Percentiles rank a stretch among this genome's conserved stretches.
These are phyloP conservation scores for Amphirosellinia nigrospora DNA, from an alignment of 495 filamentous ascomycete species.

Conservation along the genomic window DNA sequence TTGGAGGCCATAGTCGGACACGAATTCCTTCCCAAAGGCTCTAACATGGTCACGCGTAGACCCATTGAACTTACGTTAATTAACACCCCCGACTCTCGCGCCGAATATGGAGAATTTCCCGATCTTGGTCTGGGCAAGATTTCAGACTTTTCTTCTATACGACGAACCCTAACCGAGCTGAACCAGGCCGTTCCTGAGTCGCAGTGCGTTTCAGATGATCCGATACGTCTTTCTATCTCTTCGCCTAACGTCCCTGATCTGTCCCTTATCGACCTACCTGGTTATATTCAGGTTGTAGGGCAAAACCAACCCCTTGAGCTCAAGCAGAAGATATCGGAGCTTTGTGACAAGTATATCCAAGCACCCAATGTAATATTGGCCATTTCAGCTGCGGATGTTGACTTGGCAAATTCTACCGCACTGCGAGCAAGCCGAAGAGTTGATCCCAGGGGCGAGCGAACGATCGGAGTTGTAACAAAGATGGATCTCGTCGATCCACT, in stretches of 20 bases:
- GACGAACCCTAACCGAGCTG: constrained; percentile 90
- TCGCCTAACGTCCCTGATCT: constrained; percentile 95
- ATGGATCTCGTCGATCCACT: constrained; percentile 95
- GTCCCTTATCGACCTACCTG: constrained; percentile 94
- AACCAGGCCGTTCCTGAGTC: constrained; percentile 89
- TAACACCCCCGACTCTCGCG: constrained; percentile 89
- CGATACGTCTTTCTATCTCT: constrained; percentile 93
- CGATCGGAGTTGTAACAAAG: constrained; percentile 97
- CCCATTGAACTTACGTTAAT: constrained; percentile 97
- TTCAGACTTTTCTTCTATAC: constrained; percentile 90
- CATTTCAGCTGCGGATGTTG: constrained; percentile 96
- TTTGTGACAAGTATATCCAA: constrained; percentile 98
- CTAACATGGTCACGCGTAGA: constrained; percentile 96
- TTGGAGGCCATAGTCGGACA: constrained; percentile 97
- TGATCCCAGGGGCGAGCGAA: constrained; percentile 92
- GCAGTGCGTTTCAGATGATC: constrained; percentile 94
- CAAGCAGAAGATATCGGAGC: constrained; percentile 93
- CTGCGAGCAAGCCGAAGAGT: constrained; percentile 88
- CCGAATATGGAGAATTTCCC: constrained; percentile 96
- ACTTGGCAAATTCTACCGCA: constrained; percentile 95
- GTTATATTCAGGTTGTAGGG: constrained; percentile 95
- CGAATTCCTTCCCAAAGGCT: constrained; percentile 96
- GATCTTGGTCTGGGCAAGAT: constrained; percentile 89
- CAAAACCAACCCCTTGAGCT: constrained; percentile 88
- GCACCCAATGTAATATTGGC: constrained; percentile 95